Evolutionary conservation across 106 monocot genomes (phyloP).

Genomic region (Allium sativum): DNA sequence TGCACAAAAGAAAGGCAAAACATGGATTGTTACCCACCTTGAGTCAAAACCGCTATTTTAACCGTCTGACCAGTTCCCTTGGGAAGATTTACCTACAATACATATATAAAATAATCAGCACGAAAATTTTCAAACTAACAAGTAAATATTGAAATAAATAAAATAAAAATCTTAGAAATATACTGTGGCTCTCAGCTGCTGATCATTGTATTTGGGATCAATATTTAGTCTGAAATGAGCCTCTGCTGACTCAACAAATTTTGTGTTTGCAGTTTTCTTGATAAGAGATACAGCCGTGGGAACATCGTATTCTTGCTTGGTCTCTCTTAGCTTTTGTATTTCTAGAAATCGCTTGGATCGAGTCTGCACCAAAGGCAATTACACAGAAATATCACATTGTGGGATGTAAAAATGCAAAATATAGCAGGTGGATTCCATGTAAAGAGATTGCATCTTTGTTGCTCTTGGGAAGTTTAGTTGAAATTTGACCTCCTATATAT

Average conservation of each 20-base stretch:
- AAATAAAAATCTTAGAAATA: not conserved
- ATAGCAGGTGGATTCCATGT: too few relatives aligned
- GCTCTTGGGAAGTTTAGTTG: too few relatives aligned
- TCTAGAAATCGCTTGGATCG: slow-evolving; percentile 92
- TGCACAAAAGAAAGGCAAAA: too few relatives aligned
- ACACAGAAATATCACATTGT: too few relatives aligned
- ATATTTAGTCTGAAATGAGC: slow-evolving; percentile 94
- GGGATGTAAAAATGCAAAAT: too few relatives aligned
- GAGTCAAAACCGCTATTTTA: slow-evolving; percentile 88
- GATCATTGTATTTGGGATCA: slow-evolving; percentile 95
- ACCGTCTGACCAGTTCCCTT: slow-evolving; percentile 92
- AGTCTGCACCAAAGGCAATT: slow-evolving; percentile 22
- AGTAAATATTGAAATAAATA: not conserved
- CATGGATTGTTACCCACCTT: slow-evolving; percentile 36
- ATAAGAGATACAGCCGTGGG: slow-evolving; percentile 55
- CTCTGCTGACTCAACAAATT: slow-evolving; percentile 87
- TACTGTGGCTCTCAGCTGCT: slow-evolving; percentile 92
- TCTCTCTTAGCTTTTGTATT: slow-evolving; percentile 94
- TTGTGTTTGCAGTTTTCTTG: slow-evolving; percentile 49
- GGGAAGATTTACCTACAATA: slow-evolving; percentile 87
- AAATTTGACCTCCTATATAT: too few relatives aligned
- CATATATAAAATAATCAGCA: not conserved
- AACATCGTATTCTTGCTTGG: slow-evolving; percentile 75
- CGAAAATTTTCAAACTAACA: not conserved
- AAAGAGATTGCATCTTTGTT: too few relatives aligned